Percentiles rank a stretch among this genome's conserved stretches.
Conservation (phyloP, 2,329 filamentous ascomycete species). For the Fonsecaea multimorphosa region DNA sequence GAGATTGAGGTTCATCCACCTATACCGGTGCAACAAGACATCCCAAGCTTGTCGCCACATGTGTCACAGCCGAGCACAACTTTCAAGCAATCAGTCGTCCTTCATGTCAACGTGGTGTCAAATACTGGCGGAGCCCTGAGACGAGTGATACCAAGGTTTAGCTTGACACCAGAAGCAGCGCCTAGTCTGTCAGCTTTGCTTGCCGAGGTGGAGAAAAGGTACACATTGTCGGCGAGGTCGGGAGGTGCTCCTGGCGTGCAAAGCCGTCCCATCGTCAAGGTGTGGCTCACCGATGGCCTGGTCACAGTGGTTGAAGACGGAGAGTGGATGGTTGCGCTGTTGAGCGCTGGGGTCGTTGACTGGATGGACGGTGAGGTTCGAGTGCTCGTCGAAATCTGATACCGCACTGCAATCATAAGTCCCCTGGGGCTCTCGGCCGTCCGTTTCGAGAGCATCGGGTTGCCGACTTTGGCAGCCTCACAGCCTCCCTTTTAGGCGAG, state of each 20-base stretch:
- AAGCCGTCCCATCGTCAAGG: constrained; percentile 42
- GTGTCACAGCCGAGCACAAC: constrained; percentile 18
- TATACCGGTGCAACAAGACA: constrained; percentile 5
- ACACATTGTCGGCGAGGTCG: constrained; percentile 22
- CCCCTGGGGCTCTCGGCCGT: background rate
- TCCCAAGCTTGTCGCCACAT: constrained; percentile 1
- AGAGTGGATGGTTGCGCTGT: constrained; percentile 54
- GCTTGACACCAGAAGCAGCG: constrained; percentile 31
- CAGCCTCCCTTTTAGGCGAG: constrained; percentile 8
- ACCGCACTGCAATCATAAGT: background rate
- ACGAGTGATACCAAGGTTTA: constrained; percentile 37
- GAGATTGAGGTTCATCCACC: constrained; percentile 6
- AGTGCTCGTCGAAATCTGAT: constrained; percentile 49
- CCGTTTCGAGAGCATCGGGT: background rate
- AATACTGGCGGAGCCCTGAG: constrained; percentile 32
- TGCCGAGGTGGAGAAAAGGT: constrained; percentile 32
- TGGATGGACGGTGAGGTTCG: constrained; percentile 56
- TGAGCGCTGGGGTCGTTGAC: constrained; percentile 51
- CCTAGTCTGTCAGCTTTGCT: constrained; percentile 32
- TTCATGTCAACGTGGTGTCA: constrained; percentile 39
- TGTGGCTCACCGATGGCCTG: constrained; percentile 53
- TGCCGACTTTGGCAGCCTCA: constrained; percentile 6
- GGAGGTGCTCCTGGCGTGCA: constrained; percentile 6
- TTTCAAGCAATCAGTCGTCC: constrained; percentile 33
- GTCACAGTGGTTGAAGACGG: constrained; percentile 47